Conservation (phyloP, 805 yeast species). For the Kuraishia hungarica region DNA sequence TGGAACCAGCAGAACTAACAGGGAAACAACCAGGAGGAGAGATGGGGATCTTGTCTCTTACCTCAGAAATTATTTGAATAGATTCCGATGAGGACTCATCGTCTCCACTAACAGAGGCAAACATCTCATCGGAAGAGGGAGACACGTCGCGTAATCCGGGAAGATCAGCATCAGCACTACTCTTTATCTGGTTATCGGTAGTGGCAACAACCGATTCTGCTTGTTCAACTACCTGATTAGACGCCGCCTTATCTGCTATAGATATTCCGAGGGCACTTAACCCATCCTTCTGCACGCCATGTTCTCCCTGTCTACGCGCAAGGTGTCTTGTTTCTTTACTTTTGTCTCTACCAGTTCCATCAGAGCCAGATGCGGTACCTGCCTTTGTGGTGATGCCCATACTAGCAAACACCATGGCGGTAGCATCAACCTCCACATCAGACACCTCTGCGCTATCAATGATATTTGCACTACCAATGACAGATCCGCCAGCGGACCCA, state of each 20-base stretch:
- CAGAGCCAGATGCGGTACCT: background rate
- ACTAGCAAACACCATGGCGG: constrained; percentile 8
- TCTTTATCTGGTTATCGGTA: too few species aligned
- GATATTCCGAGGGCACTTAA: too few species aligned
- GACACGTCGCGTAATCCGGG: background rate
- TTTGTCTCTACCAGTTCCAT: background rate
- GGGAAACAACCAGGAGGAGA: background rate
- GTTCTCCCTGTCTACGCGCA: too few species aligned
- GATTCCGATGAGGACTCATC: background rate
- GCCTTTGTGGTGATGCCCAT: constrained; percentile 8
- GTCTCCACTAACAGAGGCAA: background rate
- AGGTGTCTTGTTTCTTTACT: background rate
- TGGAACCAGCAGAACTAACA: background rate
- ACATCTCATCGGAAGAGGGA: background rate
- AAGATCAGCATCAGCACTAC: too few species aligned
- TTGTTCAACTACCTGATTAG: too few species aligned
- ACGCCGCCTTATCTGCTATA: too few species aligned
- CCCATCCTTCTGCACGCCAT: too few species aligned
- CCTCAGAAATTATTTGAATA: background rate
- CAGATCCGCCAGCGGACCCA: background rate
- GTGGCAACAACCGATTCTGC: too few species aligned
- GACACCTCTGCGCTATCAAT: background rate
- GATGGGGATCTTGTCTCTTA: background rate
- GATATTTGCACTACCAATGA: background rate
- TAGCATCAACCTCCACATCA: background rate